A percentile compares a stretch with the other conserved stretches of the same genome.
phyloP scores from a whole-genome alignment of 2,329 filamentous ascomycete genomes.

The Phialophora chinensis region DNA sequence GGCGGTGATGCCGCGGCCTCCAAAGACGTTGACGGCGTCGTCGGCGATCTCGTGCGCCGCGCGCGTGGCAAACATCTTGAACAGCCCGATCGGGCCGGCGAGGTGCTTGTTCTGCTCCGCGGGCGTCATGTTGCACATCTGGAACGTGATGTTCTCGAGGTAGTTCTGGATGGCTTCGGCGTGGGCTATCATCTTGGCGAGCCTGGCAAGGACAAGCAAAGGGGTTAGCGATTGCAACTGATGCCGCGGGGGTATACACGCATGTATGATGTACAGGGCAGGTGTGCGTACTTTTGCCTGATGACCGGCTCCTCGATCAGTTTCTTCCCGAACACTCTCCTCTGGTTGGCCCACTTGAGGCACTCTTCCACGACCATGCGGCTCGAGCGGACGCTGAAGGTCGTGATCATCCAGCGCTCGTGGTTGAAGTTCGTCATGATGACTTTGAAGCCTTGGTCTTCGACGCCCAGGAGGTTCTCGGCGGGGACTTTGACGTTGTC shows the following conservation, averaged over 20 bases:
- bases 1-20: constrained; percentile 74
- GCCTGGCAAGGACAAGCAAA: constrained; percentile 23
- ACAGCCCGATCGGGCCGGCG: constrained; percentile 63
- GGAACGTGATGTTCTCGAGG: constrained; percentile 51
- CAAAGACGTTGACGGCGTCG: constrained; percentile 72
- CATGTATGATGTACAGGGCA: neutral
- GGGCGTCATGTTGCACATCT: constrained; percentile 62
- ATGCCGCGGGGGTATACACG: neutral
- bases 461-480: constrained; percentile 71
- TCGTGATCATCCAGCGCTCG: constrained; percentile 71
- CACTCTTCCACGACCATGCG: constrained; percentile 67
- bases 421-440: constrained; percentile 78
- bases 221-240: neutral
- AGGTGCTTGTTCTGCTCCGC: constrained; percentile 58
- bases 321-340: constrained; percentile 71
- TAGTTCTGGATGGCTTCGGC: constrained; percentile 74
- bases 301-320: constrained; percentile 78
- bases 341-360: constrained; percentile 80
- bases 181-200: constrained; percentile 71
- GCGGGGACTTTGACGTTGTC: constrained; percentile 75
- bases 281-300: constrained; percentile 59
- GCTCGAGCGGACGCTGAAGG: constrained; percentile 68
- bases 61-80: constrained; percentile 74
- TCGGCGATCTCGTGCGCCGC: constrained; percentile 74
- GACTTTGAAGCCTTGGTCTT: constrained; percentile 74